phyloP scores from a whole-genome alignment of 495 filamentous ascomycete species.

The Penicillium pancosmium region DNA sequence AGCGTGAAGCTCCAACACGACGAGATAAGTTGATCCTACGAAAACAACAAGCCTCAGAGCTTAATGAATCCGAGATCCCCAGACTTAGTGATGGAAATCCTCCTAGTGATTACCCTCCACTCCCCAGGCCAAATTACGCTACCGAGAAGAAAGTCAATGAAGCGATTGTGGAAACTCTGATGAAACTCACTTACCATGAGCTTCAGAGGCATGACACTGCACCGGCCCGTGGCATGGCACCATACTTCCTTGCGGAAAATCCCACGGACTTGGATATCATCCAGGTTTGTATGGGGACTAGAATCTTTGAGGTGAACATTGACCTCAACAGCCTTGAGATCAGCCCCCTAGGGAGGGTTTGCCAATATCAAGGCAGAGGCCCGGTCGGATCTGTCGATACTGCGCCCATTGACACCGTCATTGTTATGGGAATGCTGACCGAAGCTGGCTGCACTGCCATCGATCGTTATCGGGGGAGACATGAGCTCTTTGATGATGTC shows the following conservation, averaged over 20 bases:
- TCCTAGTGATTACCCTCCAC: not conserved
- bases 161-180: constrained; percentile 30
- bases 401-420: constrained; percentile 34
- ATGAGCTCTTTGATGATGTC: constrained; percentile 14
- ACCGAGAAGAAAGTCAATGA: constrained; percentile 17
- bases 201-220: constrained; percentile 34
- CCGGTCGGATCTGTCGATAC: constrained; percentile 29
- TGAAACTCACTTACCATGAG: constrained; percentile 31
- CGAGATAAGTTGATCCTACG: too few species aligned
- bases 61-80: not conserved
- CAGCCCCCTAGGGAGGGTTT: constrained; percentile 8
- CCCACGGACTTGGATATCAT: constrained; percentile 18
- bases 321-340: constrained; percentile 6
- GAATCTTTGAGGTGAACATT: constrained; percentile 22
- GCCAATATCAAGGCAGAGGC: constrained; percentile 35
- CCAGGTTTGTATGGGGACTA: constrained; percentile 19
- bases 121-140: not conserved
- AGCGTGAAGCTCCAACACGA: not conserved
- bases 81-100: not conserved
- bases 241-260: constrained; percentile 17
- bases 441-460: constrained; percentile 41
- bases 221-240: constrained; percentile 11
- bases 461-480: constrained; percentile 30
- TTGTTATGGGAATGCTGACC: constrained; percentile 39
- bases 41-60: not conserved